Base-by-base conservation (phyloP, 176 grass and related monocot genomes). In the Avena eriantha region DNA sequence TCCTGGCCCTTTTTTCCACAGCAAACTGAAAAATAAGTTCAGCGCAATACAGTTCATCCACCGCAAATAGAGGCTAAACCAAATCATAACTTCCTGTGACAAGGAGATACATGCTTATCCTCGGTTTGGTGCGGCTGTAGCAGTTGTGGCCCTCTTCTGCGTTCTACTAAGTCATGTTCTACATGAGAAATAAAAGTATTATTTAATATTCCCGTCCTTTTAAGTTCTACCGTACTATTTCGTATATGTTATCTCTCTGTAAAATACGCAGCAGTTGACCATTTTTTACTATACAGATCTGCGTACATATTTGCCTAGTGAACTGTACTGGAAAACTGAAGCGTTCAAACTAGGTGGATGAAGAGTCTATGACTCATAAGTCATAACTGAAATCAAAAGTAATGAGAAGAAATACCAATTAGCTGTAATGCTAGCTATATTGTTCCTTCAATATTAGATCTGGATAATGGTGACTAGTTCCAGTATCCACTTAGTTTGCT, bases 281-380 rank as follows among this genome's bases (percentile, higher is more conserved):
- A 43, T 23, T 60, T 58, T 43, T 31, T 29, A 85, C 67, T 45
- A 43, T n/a, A 23, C 61, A 45, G 26, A 69, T 69, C 19, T 70
- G 34, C 57, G 16, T 33, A 23, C 67, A 57, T 36, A 22, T 31
- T 12, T 79, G 48, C 22, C 3, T 4, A n/a, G 22, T 69, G 5
- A 50, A 54, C n/a, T 41, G 33, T 78, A 33, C 84, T 19, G 18
- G 41, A 46, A 78, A 39, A 46, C 21, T 56, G 74, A 86, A 69
- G 47, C 46, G 76, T 43, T 78, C 48, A 45, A 34, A 78, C 36
- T 68, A 86, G 74, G 49, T 86, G 73, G 47, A 78, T 85, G 61
- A 56, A 53, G 21, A 57, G n/a, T 12, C 16, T 69, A 56, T 56
- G n/a, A 14, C 10, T 65, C 54, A 26, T 26, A 2, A 14, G 5